Evolutionary conservation across 306 rosid genomes (phyloP), one percentile per base, ranked within the genome.

Genomic region (Dalbergia cochinchinensis): DNA sequence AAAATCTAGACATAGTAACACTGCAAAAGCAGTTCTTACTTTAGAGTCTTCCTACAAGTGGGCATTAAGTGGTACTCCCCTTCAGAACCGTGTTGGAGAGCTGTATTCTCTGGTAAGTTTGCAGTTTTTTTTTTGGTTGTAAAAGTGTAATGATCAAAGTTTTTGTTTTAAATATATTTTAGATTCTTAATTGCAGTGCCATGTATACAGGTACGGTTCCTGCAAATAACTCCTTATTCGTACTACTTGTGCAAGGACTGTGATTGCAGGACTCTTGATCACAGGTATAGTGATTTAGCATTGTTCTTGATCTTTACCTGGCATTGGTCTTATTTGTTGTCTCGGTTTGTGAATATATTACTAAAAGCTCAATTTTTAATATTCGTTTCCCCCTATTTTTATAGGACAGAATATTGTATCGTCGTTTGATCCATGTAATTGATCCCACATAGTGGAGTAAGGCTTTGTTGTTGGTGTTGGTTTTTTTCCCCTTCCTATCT

Each of bases 31-130:
- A 70, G 92, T 92, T 88, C 88, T 92, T 83, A 88, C 95, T 47
- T 83, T 94, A 31, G 91, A 91, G 77, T 92, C 97, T 83, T 78
- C 84, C 69, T 90, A 86, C 88, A 92, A 80, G 87, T 94, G 99
- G 99, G 97, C 99, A 57, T 83, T 94, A 82, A 92, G 97, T 81
- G 97, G 99, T 73, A 92, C 99, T n/a, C 99, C 99, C 48, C 80
- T 94, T 70, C 94, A 91, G 87, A 94, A 92, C 66, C 95, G 92
- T 79, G 89, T 91, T 58, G 94, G 92, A 74, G 97, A 94, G 81
- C 90, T 94, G 60, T 92, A 91, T 77, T 94, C 99, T 79, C 76
- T 94, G 87, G 99, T 92, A 75, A 81, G 76, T 80, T 75, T 37
- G 51, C 71, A 22, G 39, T 73, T 44, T 31, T 45, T 48, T 63